phyloP scores from a whole-genome alignment of 2,329 filamentous ascomycete genomes.

The Drechslerella dactyloides region DNA sequence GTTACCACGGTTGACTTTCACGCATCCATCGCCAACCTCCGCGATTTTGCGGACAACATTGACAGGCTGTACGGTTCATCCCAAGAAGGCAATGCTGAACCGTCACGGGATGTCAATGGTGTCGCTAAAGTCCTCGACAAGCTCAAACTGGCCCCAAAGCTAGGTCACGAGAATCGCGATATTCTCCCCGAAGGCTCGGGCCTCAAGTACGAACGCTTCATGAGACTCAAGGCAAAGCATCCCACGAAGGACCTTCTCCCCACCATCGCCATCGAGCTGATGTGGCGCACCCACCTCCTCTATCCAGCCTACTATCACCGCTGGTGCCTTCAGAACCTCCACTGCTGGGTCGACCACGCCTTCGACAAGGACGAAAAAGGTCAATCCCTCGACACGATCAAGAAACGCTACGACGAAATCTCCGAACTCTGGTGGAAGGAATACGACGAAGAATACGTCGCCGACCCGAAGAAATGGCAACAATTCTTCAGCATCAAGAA shows the following conservation, averaged over 20 bases:
- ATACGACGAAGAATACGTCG: constrained; percentile 35
- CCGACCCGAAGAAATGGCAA: constrained; percentile 11
- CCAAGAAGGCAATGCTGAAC: constrained; percentile 4
- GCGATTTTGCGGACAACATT: constrained; percentile 31
- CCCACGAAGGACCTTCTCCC: constrained; percentile 25
- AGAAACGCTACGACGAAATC: constrained; percentile 24
- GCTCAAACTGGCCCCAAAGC: constrained; percentile 10
- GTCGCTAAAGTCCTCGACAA: constrained; percentile 17
- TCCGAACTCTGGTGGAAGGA: constrained; percentile 41
- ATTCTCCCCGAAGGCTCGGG: constrained; percentile 26
- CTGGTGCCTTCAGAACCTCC: constrained; percentile 39
- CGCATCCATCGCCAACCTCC: constrained; percentile 30
- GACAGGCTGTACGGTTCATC: constrained; percentile 16
- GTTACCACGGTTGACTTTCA: constrained; percentile 34
- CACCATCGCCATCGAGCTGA: constrained; percentile 31
- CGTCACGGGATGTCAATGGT: background rate
- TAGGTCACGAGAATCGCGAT: constrained; percentile 5
- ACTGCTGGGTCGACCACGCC: constrained; percentile 25
- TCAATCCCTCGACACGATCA: constrained; percentile 14
- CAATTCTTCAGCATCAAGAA: constrained; percentile 31
- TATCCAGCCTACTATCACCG: constrained; percentile 36
- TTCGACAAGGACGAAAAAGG: constrained; percentile 31
- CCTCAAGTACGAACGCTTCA: constrained; percentile 37
- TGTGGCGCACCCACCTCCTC: constrained; percentile 45
- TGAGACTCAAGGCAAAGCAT: constrained; percentile 41